Base-by-base conservation (phyloP, 2,329 filamentous ascomycete genomes). In the Clonostachys sp. region DNA sequence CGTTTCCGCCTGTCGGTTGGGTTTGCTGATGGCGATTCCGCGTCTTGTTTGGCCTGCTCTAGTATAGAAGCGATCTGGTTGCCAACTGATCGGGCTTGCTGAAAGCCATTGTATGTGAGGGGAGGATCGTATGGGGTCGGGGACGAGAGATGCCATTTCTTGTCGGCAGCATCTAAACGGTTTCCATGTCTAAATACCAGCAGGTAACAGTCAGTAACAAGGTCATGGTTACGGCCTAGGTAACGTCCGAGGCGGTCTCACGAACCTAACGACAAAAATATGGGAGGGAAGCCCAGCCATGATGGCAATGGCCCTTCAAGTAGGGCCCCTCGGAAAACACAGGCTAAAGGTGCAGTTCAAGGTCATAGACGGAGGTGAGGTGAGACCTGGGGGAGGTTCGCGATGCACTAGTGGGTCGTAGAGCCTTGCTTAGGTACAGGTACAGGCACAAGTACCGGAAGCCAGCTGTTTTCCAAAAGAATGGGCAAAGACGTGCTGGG, bases 51-150 rank as follows among this genome's bases (percentile, higher is more conserved):
- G 47, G 72, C 72, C 46, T 77, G 79, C 49, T 74, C 75, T 42
- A 82, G 69, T 33, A 96, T 81, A 56, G 77, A 84, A n/a, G 83
- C 87, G 52, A 99, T 96, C 51, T 90, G 84, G 51, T 84, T 77
- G 14, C 94, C 94, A 20, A 96, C 80, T 6, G 85, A 82, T 57
- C 87, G 84, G 46, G 88, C 86, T 66, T 97, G 94, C 13, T 86
- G 81, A 87, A 94, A 96, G 54, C 94, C 94, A 56, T 89, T 89
- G 62, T 96, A 97, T 4, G 91, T 96, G 49, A 99, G 77, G 44
- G 94, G 94, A 55, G 94, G 89, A 55, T 99, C 92, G 73, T 97
- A 99, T 3, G 94, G 94, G 6, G 90, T 91, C 2, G 91, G 88
- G 6, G 94, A 96, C 33, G 88, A 87, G 47, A 96, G 78, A 66